These are phyloP conservation scores for Gossypium herbaceum DNA, from an alignment of 345 rosid species.

Conservation along the genomic window DNA sequence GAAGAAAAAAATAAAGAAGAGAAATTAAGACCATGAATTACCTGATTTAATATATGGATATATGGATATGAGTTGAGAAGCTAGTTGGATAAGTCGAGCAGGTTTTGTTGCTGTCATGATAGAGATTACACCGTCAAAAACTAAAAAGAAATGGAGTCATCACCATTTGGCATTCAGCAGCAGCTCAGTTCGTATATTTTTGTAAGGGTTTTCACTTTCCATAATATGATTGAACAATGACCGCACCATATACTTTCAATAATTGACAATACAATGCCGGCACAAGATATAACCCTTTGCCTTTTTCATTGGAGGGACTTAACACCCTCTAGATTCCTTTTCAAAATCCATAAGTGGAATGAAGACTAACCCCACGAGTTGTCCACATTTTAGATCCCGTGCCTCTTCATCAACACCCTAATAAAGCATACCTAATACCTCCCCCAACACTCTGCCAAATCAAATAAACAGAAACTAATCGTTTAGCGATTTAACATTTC, in stretches of 20 bases:
- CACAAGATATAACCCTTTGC: neutral
- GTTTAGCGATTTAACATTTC: neutral
- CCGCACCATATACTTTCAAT: neutral
- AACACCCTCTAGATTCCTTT: neutral
- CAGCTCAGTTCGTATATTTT: neutral
- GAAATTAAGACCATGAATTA: too few relatives aligned
- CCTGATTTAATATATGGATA: conserved; percentile 22
- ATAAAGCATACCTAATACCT: neutral
- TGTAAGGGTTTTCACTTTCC: neutral
- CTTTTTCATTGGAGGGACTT: neutral
- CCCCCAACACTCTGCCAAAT: neutral
- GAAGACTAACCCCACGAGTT: neutral
- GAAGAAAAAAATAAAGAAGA: neutral
- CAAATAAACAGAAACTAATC: neutral
- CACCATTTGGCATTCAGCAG: neutral
- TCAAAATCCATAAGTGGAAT: neutral
- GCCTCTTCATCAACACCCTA: neutral
- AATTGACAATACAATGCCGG: conserved; percentile 2
- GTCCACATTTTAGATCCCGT: neutral
- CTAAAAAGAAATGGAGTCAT: neutral
- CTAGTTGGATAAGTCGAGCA: neutral
- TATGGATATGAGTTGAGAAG: neutral
- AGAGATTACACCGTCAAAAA: neutral
- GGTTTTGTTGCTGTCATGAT: neutral
- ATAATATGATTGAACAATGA: neutral